phyloP scores from a whole-genome alignment of 1,284 basidiomycete genomes.

The Fistulina hepatica region DNA sequence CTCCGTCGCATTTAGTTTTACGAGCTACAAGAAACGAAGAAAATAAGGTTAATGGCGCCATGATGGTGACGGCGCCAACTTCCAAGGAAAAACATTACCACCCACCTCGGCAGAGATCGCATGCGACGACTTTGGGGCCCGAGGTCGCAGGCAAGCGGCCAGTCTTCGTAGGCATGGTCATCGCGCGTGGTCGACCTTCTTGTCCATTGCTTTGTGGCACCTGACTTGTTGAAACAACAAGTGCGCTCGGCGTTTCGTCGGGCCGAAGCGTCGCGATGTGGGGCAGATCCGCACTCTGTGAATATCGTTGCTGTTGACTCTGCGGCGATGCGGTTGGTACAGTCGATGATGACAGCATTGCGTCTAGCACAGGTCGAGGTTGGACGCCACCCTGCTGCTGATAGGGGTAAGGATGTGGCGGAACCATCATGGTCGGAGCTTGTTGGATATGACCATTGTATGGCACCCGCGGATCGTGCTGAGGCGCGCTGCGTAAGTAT shows the following conservation, averaged over 20 bases:
- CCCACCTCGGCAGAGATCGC: conserved; percentile 73
- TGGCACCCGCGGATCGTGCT: neutral
- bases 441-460: too few species aligned
- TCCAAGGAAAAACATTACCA: conserved; percentile 12
- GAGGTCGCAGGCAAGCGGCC: conserved; percentile 49
- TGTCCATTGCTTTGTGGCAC: too few species aligned
- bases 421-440: conserved; percentile 18
- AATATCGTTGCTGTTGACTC: too few species aligned
- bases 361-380: too few species aligned
- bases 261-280: conserved; percentile 62
- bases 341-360: too few species aligned
- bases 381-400: conserved; percentile 7
- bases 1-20: conserved; percentile 76
- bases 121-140: conserved; percentile 73
- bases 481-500: neutral
- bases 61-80: conserved; percentile 5
- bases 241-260: too few species aligned
- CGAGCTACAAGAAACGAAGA: conserved; percentile 38
- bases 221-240: too few species aligned
- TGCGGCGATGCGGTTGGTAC: too few species aligned
- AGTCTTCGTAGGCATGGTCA: conserved; percentile 53
- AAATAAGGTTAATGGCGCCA: conserved; percentile 7
- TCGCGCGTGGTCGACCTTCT: too few species aligned
- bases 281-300: conserved; percentile 51
- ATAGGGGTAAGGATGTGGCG: conserved; percentile 14